Evolutionary conservation across 176 grass and related monocot genomes (phyloP).

Genomic region (Hyparrhenia diplandra): DNA sequence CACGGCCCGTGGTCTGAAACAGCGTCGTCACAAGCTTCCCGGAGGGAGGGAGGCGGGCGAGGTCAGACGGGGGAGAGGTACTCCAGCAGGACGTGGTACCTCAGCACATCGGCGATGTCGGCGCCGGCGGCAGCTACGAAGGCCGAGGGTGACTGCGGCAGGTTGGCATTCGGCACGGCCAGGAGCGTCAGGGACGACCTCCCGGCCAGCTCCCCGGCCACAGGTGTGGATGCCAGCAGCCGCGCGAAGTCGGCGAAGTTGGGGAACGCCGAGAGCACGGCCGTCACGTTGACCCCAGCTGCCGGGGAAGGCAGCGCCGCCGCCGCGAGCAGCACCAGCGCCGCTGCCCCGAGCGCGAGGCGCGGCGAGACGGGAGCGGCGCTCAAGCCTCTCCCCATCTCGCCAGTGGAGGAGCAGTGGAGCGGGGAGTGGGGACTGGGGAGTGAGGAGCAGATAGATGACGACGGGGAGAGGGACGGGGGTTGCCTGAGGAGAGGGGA

Average conservation of each 20-base stretch:
- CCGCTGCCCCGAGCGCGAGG: conserved; percentile 9
- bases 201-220: conserved; percentile 53
- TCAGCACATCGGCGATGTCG: conserved; percentile 83
- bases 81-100: conserved; percentile 94
- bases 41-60: conserved; percentile 42
- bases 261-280: not conserved
- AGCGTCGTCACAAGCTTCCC: conserved; percentile 93
- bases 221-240: conserved; percentile 6
- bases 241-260: too few species aligned
- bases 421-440: not conserved
- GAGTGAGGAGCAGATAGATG: not conserved
- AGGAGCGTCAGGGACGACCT: conserved; percentile 86
- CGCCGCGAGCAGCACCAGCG: not conserved
- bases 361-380: conserved; percentile 18
- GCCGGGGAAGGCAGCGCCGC: too few species aligned
- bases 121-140: conserved; percentile 62
- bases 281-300: too few species aligned
- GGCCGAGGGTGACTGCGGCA: conserved; percentile 48
- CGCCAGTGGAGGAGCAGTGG: conserved; percentile 9
- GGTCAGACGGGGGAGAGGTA: conserved; percentile 80
- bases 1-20: conserved; percentile 93
- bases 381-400: conserved; percentile 28
- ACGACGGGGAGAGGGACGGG: not conserved
- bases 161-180: conserved; percentile 66
- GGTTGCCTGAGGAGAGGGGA: not conserved